Evolutionary conservation across 441 rosid species (phyloP), one percentile per base, ranked within the genome.

Genomic region (Brassica hybrid): DNA sequence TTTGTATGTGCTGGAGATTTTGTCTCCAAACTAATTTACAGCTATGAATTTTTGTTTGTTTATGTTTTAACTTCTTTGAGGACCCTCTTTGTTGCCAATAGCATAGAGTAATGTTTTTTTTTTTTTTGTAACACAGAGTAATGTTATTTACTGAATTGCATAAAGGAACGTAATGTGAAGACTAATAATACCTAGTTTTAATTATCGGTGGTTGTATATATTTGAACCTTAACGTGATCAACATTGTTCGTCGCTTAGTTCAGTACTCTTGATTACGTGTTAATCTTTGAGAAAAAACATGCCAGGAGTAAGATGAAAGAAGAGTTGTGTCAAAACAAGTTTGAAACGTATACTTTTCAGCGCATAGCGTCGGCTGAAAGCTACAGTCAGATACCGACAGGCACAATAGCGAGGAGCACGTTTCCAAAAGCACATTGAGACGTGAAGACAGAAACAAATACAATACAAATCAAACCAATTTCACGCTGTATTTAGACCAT

Each of bases 1-100:
- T 50, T 32, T 52, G 77, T 72, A 32, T 45, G 13, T 52, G 45
- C 19, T 4, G 60, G 67, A 65, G 69, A 10, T 59, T 11, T 41
- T 8, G 0, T 0, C 73, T 78, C 69, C 64, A 9, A 65, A 65
- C 67, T 68, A 65, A 18, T 0, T 38, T 56, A 41, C 34, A 8
- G 19, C 1, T 59, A 12, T 21, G 16, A 11, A 41, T 75, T 67
- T 16, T 19, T 43, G 18, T 7, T 18, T 63, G 6, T 6, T 34
- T 10, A 38, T 1, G 6, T n/a, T 13, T 30, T 2, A 21, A 21
- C 34, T 48, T 3, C 16, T 8, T 58, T 61, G 23, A 34, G 16
- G 1, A 2, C n/a, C n/a, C n/a, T n/a, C n/a, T n/a, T n/a, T n/a
- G n/a, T n/a, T n/a, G n/a, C n/a, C n/a, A n/a, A n/a, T n/a, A n/a